Base-by-base conservation (phyloP, 1,284 basidiomycete species). In the Serendipita sp. region DNA sequence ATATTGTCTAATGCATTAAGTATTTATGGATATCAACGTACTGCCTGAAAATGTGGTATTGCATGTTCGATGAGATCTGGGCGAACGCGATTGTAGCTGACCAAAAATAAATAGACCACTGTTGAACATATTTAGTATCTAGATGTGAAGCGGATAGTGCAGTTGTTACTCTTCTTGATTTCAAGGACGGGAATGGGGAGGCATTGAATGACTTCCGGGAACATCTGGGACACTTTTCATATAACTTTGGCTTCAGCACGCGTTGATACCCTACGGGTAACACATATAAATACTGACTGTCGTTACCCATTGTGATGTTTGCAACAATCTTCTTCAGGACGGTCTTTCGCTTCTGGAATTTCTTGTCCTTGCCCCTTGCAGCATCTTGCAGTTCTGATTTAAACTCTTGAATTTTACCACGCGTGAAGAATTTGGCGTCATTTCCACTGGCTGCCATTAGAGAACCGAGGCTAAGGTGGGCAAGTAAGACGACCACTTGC, bases 261-360 rank as follows among this genome's bases (percentile, higher is more conserved):
- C 41, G 34, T 38, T 22, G 30, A n/a, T 30, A 45, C 26, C 6
- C 8, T 13, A 61, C 10, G 4, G 30, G 35, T 26, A 34, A n/a
- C 1, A 35, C 30, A 45, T n/a, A 44, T 12, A 22, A 71, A 67
- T 74, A 83, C 85, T 74, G 74, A 88, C 91, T 91, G 73, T 94
- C 92, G 70, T 93, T 93, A 64, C 93, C 93, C 86, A 94, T 94
- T 1, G 93, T 96, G 72, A 94, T 94, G 73, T 92, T 93, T 60
- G 92, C 90, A 22, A 95, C 91, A 67, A 97, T 88, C 79, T 94
- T 94, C 82, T 97, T 97, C 70, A 97, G 76, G 26, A 90, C 88
- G 0, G 82, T 91, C 81, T 93, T 95, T 68, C 91, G 82, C 75
- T 92, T 92, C 67, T 82, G 76, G 68, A 83, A 96, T 69, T 93